Base-by-base conservation (phyloP, 1,284 basidiomycete species). In the Filobasidium uniguttulatum region DNA sequence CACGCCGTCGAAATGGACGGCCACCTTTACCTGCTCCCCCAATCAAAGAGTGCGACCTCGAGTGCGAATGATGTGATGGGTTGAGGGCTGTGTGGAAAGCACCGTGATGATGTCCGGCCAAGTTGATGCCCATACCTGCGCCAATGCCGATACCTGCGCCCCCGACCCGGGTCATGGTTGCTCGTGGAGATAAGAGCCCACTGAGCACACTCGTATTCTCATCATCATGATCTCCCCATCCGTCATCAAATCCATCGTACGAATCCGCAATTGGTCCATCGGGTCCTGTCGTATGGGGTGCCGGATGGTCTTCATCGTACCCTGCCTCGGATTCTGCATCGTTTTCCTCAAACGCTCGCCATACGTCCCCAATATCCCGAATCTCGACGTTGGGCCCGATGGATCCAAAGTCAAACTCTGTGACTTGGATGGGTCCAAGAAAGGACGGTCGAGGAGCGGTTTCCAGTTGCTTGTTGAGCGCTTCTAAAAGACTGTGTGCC, bases 281-380 rank as follows among this genome's bases (percentile, higher is more conserved):
- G 15, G 48, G 53, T 49, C 54, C 29, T 34, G 46, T 55, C 29
- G 46, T 47, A 29, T 52, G 50, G 3, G 40, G 40, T 12, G 29
- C 22, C 3, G 40, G 40, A 23, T 43, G 44, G 36, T 55, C 51
- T 29, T 57, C 38, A n/a, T 55, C 59, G 23, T 56, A 57, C 25
- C 62, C 56, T 3, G 58, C 57, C 33, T 69, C 64, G 0, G 77
- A 76, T n/a, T 81, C 79, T 2, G 82, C 80, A 58, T 87, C 83
- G 52, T 83, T 82, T 56, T 88, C 83, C 38, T 72, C 68, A 62
- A 97, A 97, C 63, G 93, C 90, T 34, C 81, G 81, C 71, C 93
- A 89, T 50, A 97, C 87, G 71, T 97, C 90, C 44, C 87, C 77
- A 52, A 98, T 72, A 68, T 96, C 90, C 51, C 87, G 80, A 52